phyloP scores from a whole-genome alignment of 2,329 filamentous ascomycete species.

The Monosporascus ibericus region DNA sequence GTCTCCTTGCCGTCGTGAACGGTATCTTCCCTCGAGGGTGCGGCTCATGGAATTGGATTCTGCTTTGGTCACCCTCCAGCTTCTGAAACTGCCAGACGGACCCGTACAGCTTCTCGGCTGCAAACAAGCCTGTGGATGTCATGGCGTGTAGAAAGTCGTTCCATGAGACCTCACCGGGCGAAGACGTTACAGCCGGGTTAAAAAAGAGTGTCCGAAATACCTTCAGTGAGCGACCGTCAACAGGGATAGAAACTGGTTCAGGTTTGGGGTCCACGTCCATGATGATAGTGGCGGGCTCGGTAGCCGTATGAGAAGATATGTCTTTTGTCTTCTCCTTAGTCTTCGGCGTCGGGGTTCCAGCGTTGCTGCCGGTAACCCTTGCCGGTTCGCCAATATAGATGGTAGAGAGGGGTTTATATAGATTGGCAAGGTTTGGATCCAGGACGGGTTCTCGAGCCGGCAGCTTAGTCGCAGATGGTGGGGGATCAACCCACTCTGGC shows the following conservation, averaged over 20 bases:
- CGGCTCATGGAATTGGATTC: constrained; percentile 57
- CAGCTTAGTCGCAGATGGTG: constrained; percentile 1
- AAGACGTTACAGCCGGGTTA: constrained; percentile 24
- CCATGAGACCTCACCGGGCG: constrained; percentile 45
- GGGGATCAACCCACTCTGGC: constrained; percentile 38
- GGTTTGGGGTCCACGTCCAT: constrained; percentile 1
- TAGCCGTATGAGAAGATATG: background rate
- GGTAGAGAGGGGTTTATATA: constrained; percentile 19
- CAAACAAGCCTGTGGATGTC: constrained; percentile 39
- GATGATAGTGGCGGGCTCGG: background rate
- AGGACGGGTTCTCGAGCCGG: background rate
- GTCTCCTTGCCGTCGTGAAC: constrained; percentile 36
- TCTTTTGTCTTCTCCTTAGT: background rate
- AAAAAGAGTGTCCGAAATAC: constrained; percentile 37
- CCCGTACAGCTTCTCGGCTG: constrained; percentile 50
- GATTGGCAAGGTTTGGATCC: background rate
- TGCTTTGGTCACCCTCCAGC: constrained; percentile 33
- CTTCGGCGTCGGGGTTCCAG: background rate
- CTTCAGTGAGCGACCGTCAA: constrained; percentile 27
- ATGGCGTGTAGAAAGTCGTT: constrained; percentile 48
- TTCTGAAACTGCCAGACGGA: constrained; percentile 56
- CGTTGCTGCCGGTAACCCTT: background rate
- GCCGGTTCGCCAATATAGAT: constrained; percentile 11
- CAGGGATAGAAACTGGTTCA: constrained; percentile 11
- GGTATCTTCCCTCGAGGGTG: constrained; percentile 49